These are phyloP conservation scores for Parietaria judaica DNA, from an alignment of 306 rosid species.

Conservation along the genomic window DNA sequence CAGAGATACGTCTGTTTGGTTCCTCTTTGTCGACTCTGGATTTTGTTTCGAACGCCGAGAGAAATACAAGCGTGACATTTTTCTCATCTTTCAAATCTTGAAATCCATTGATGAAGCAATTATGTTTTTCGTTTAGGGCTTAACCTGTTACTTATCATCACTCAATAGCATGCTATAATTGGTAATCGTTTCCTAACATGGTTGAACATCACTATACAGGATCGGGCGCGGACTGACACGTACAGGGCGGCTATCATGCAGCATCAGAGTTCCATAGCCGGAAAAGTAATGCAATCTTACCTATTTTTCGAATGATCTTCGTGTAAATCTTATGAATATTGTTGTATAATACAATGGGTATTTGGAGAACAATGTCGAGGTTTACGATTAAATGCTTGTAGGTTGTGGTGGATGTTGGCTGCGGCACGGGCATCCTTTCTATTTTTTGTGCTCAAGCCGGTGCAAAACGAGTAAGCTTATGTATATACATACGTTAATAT, in stretches of 20 bases:
- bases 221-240: conserved; percentile 81
- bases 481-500: neutral
- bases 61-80: neutral
- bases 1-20: no score
- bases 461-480: conserved; percentile 73
- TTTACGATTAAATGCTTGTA: conserved; percentile 23
- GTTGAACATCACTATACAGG: conserved; percentile 39
- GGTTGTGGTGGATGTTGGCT: conserved; percentile 98
- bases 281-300: conserved; percentile 52
- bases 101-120: neutral
- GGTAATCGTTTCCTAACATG: conserved; percentile 2
- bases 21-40: neutral
- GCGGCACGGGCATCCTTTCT: conserved; percentile 94
- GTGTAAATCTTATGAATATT: no score
- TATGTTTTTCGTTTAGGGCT: no score
- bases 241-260: conserved; percentile 80
- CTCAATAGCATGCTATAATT: neutral
- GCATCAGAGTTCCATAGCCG: conserved; percentile 71
- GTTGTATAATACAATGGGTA: no score
- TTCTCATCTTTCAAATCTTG: neutral
- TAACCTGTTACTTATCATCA: no score
- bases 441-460: conserved; percentile 99
- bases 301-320: neutral
- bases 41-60: neutral
- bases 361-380: neutral